Conservation (phyloP, 306 rosid species). For the Glycine latifolia region DNA sequence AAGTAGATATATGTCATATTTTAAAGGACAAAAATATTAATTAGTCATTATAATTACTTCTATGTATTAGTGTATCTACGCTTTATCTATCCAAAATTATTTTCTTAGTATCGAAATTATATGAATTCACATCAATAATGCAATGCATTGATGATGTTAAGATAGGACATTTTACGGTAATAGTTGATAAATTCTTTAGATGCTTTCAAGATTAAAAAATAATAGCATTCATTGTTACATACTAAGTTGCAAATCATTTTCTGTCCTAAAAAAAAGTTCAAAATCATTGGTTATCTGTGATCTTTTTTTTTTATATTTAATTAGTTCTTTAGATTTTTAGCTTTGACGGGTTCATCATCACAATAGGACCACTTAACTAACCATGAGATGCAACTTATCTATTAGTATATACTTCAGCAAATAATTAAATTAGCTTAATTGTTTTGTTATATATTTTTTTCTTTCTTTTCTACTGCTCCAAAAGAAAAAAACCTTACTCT, state of each 20-base stretch:
- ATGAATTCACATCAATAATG: not conserved
- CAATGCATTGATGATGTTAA: not conserved
- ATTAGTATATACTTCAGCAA: not conserved
- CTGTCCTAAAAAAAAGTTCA: no score
- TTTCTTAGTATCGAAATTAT: not conserved
- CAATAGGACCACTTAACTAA: slow-evolving; percentile 12
- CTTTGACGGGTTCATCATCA: slow-evolving; percentile 24
- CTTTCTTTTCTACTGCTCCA: not conserved
- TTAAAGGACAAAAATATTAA: not conserved
- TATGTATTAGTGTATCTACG: no score
- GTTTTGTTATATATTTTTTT: no score
- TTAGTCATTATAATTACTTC: not conserved
- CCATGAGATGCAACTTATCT: slow-evolving; percentile 11
- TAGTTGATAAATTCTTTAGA: not conserved
- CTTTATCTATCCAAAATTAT: not conserved
- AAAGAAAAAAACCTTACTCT: not conserved
- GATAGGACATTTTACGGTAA: not conserved
- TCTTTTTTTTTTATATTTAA: not conserved
- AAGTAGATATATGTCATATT: not conserved
- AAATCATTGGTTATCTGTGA: slow-evolving; percentile 6
- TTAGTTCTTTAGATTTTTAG: not conserved
- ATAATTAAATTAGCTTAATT: not conserved
- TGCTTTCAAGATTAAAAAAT: slow-evolving; percentile 28
- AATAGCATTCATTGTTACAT: not conserved
- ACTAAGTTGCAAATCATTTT: not conserved